Conservation (phyloP, 495 filamentous ascomycete genomes). For the Lasiosphaeria miniovina region DNA sequence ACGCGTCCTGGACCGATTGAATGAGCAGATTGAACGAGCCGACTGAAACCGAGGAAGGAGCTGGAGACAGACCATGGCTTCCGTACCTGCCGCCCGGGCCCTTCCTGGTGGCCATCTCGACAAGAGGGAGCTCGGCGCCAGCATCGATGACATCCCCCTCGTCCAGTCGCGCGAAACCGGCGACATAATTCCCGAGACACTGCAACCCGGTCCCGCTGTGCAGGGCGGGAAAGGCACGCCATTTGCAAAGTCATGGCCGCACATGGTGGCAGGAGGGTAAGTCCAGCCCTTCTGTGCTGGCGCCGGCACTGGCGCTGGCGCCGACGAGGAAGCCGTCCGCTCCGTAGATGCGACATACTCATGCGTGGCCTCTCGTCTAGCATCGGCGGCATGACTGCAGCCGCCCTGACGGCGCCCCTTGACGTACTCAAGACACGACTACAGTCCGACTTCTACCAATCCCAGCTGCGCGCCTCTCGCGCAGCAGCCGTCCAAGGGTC, state of each 20-base stretch:
- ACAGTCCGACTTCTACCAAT: conserved; percentile 87
- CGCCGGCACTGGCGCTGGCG: neutral
- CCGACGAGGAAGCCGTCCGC: no score
- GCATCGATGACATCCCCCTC: conserved; percentile 30
- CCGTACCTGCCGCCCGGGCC: conserved; percentile 20
- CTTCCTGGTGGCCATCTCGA: conserved; percentile 16
- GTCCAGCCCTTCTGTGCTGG: conserved; percentile 3
- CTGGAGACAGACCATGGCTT: conserved; percentile 20
- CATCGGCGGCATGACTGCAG: conserved; percentile 81
- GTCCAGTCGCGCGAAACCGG: conserved; percentile 63
- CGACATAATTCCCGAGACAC: conserved; percentile 48
- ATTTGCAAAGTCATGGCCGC: conserved; percentile 78
- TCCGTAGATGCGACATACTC: neutral
- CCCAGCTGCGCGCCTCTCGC: conserved; percentile 53
- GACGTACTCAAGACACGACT: conserved; percentile 89
- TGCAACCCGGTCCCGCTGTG: conserved; percentile 1
- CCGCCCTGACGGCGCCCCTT: conserved; percentile 80
- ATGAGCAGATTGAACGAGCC: no score
- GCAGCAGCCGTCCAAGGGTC: conserved; percentile 29
- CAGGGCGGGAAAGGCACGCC: conserved; percentile 38
- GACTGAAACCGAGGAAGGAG: neutral
- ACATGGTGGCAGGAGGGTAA: conserved; percentile 86
- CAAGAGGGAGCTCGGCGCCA: conserved; percentile 13
- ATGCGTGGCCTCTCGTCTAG: conserved; percentile 39
- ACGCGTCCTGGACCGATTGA: no score